Base-by-base conservation (phyloP, 176 grass and related monocot genomes). In the Oryza officinalis region DNA sequence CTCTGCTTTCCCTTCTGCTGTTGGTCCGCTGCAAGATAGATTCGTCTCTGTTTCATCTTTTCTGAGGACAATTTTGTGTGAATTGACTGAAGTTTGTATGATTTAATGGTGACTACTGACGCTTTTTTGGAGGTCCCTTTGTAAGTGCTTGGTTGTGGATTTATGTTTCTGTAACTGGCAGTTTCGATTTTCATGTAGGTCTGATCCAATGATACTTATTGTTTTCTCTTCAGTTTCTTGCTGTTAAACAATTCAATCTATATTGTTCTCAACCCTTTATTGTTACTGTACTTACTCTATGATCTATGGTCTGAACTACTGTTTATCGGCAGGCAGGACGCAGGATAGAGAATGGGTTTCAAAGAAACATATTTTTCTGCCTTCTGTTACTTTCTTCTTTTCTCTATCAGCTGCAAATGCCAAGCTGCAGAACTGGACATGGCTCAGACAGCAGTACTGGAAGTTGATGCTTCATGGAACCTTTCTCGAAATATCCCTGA, bases 401-500 rank as follows among this genome's bases (percentile, higher is more conserved):
- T 49, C 38, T 89, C 15, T 10, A 5, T 47, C 31, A 41, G 28
- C 63, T 63, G 69, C 27, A 79, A 35, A 32, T 84, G 93, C 76
- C 72, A 65, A 31, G 75, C 78, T 37, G 67, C 80, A 81, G 86
- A 67, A 44, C 57, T 86, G 37, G 83, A 76, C 18, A 71, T 66
- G 32, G 77, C 40, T 14, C 84, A 69, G 85, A 86, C 30, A 32
- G 92, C 90, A 30, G 50, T 64, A 23, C 73, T 97, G 5, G 17
- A 83, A 1, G 83, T 97, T 38, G 63, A 94, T 75, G 85, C 90
- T 45, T 92, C 90, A 9, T 63, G 74, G 32, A 76, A 89, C 64
- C 78, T 79, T 74, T 86, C 83, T 23, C 68, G 31, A 11, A 87
- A 87, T 65, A 93, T 93, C 57, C 86, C 95, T 63, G 90, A 94